A percentile compares a stretch with the other conserved stretches of the same genome.
These are phyloP conservation scores for Steccherinum ochraceum DNA, from an alignment of 768 basidiomycete species.

Conservation along the genomic window DNA sequence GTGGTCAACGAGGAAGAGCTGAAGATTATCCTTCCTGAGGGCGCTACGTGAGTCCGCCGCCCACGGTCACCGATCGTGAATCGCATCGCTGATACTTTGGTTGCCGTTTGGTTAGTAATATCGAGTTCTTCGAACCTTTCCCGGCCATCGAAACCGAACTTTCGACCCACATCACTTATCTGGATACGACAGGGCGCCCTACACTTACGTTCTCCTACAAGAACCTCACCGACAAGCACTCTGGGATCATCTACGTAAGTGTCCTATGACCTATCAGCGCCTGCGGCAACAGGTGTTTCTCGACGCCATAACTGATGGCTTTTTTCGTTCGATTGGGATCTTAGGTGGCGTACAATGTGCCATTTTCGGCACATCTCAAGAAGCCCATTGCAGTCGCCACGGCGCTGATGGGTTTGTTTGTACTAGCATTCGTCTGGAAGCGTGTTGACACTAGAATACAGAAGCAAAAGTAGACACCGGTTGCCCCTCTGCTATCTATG, in stretches of 20 bases:
- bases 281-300: constrained; percentile 1
- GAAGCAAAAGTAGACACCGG: constrained; percentile 19
- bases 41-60: constrained; percentile 75
- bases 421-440: constrained; percentile 36
- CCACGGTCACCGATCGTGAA: background rate
- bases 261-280: constrained; percentile 1
- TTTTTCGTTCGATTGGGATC: too few species aligned
- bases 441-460: constrained; percentile 49
- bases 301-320: constrained; percentile 7
- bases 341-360: constrained; percentile 86
- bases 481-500: constrained; percentile 11
- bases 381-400: constrained; percentile 78
- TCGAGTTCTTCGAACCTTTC: constrained; percentile 76
- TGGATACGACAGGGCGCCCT: constrained; percentile 89
- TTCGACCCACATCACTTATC: constrained; percentile 77
- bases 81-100: background rate
- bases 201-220: constrained; percentile 67
- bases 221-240: constrained; percentile 73
- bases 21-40: constrained; percentile 84
- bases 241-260: constrained; percentile 77
- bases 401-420: constrained; percentile 65
- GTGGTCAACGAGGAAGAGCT: constrained; percentile 78
- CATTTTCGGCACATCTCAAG: constrained; percentile 72
- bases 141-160: constrained; percentile 52
- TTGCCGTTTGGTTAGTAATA: constrained; percentile 51